A percentile compares a stretch with the other conserved stretches of the same genome.
Conservation (phyloP, 768 basidiomycete genomes). For the Panaeolus cyanescens region DNA sequence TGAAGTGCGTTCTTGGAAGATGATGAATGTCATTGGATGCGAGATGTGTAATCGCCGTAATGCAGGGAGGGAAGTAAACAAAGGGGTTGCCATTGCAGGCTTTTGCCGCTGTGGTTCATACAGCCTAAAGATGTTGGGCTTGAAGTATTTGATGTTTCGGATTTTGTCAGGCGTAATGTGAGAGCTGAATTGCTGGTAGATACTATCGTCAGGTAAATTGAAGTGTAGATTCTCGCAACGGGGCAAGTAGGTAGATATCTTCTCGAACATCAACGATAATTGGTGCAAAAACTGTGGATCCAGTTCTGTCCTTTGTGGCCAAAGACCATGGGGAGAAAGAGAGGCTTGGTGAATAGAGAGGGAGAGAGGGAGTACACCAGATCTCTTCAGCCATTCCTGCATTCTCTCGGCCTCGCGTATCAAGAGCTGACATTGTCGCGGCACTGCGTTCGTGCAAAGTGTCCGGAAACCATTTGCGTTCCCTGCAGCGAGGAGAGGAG, state of each 20-base stretch:
- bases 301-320: background rate
- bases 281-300: background rate
- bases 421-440: background rate
- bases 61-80: background rate
- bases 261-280: background rate
- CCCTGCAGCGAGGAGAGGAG: background rate
- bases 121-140: background rate
- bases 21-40: background rate
- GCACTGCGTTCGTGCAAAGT: background rate
- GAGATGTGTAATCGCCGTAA: background rate
- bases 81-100: background rate
- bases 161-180: background rate
- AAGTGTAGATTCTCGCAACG: background rate
- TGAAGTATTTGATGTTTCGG: background rate
- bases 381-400: background rate
- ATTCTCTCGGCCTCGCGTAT: background rate
- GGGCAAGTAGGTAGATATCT: background rate
- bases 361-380: background rate
- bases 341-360: background rate
- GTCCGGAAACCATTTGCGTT: background rate
- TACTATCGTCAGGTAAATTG: background rate
- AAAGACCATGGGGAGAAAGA: background rate
- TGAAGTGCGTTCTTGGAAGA: background rate
- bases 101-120: background rate
- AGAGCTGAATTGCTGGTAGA: background rate